Evolutionary conservation across 2,329 filamentous ascomycete genomes (phyloP), one percentile per base, ranked within the genome.

Genomic region (Neofusicoccum ribis): DNA sequence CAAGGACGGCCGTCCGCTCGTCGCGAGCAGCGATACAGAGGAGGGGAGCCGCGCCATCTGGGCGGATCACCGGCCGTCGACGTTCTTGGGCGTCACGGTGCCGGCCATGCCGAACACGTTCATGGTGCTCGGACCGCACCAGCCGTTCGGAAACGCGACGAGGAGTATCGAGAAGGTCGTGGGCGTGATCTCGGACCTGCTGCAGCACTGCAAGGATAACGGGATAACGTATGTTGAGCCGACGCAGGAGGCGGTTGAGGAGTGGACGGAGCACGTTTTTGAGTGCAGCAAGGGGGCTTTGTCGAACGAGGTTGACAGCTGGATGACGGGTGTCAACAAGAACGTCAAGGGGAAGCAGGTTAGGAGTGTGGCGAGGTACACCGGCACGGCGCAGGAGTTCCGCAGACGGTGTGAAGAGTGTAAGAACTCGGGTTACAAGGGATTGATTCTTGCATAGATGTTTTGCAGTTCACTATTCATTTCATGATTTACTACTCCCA

Each of bases 281-380:
- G 75, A 81, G 3, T 82, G 80, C 60, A 77, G 79, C 0, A 71
- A 79, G 41, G 83, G 83, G 0, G 65, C 81, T 9, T 68, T 85
- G 31, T 75, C 77, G 0, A 82, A 81, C 65, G 78, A 84, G 67
- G 80, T 84, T 0, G 83, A 85, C 66, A 80, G 78, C 1, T 86
- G 83, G 84, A 84, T 85, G 82, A 85, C 83, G 1, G 84, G 83
- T 0, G 80, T 85, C 1, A 85, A 85, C 67, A 83, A 77, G 67
- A 84, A 85, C 65, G 69, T 85, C 44, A 72, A 74, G 15, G 73
- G 78, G 43, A 84, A 84, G 73, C 76, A 80, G 68, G 79, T 77
- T 66, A 74, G 82, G 51, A 80, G 74, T 8, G 76, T 85, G 68
- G 79, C 79, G 3, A 72, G 83, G 51, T 85, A 85, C 65, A 77